These are phyloP conservation scores for Stachybotrys echinatus DNA, from an alignment of 2,329 filamentous ascomycete species.

Conservation along the genomic window DNA sequence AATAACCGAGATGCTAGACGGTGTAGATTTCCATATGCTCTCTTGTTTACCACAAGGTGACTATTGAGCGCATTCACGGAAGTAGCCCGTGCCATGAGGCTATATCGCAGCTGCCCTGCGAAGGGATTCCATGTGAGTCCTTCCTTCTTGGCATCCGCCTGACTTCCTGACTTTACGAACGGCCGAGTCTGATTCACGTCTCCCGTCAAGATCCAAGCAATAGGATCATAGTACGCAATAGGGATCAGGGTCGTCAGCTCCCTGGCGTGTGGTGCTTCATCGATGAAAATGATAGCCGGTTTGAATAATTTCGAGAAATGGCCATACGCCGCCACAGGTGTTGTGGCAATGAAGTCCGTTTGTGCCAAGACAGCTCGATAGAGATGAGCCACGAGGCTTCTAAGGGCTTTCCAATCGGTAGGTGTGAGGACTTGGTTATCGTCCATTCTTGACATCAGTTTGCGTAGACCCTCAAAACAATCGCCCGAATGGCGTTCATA, in stretches of 20 bases:
- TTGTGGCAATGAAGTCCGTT: slow-evolving; percentile 40
- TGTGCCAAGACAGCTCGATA: slow-evolving; percentile 31
- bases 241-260: slow-evolving; percentile 41
- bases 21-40: slow-evolving; percentile 32
- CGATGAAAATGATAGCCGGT: slow-evolving; percentile 81
- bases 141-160: slow-evolving; percentile 7
- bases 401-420: slow-evolving; percentile 22
- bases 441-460: slow-evolving; percentile 27
- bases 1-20: slow-evolving; percentile 35
- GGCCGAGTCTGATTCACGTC: slow-evolving; percentile 40
- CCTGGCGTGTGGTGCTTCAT: slow-evolving; percentile 52
- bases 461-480: slow-evolving; percentile 26
- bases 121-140: slow-evolving; percentile 23
- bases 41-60: slow-evolving; percentile 29
- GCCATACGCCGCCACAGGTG: slow-evolving; percentile 35
- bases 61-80: slow-evolving; percentile 22
- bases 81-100: slow-evolving; percentile 33
- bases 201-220: slow-evolving; percentile 39
- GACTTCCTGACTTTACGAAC: slow-evolving; percentile 26
- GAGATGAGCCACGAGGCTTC: slow-evolving; percentile 23
- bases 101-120: slow-evolving; percentile 24
- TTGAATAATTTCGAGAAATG: slow-evolving; percentile 52
- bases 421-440: slow-evolving; percentile 15
- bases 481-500: slow-evolving; percentile 25
- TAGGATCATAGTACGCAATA: slow-evolving; percentile 34